Conservation (phyloP, 257 asterid genomes). For the Solanum sejunctum region DNA sequence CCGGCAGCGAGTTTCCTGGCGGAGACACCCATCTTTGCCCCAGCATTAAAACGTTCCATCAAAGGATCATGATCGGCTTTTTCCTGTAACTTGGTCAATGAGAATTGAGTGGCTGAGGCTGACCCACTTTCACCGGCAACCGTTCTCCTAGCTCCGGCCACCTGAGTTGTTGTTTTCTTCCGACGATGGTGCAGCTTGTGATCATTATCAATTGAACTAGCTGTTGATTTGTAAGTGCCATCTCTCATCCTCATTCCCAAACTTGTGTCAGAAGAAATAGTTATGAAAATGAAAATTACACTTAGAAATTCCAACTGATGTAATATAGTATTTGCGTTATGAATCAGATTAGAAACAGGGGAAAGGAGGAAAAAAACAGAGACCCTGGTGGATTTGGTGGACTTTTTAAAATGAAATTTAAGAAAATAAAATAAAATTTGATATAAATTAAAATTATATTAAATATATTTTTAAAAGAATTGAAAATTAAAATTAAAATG, state of each 20-base stretch:
- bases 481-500: no score
- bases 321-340: not conserved
- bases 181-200: not conserved
- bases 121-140: slow-evolving; percentile 9
- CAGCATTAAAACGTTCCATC: not conserved
- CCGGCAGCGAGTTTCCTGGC: slow-evolving; percentile 54
- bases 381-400: not conserved
- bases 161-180: not conserved
- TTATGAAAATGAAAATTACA: not conserved
- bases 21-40: slow-evolving; percentile 12
- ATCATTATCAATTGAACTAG: not conserved
- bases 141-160: slow-evolving; percentile 4
- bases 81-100: slow-evolving; percentile 7
- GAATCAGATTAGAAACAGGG: not conserved
- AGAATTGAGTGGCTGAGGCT: slow-evolving; percentile 17
- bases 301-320: not conserved
- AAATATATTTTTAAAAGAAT: no score
- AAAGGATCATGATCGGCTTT: not conserved
- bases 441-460: no score
- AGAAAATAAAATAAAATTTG: no score
- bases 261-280: no score
- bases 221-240: not conserved
- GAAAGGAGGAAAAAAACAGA: not conserved
- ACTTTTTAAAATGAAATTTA: not conserved
- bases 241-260: not conserved